Conservation (phyloP, 306 rosid genomes). For the Vicia villosa region DNA sequence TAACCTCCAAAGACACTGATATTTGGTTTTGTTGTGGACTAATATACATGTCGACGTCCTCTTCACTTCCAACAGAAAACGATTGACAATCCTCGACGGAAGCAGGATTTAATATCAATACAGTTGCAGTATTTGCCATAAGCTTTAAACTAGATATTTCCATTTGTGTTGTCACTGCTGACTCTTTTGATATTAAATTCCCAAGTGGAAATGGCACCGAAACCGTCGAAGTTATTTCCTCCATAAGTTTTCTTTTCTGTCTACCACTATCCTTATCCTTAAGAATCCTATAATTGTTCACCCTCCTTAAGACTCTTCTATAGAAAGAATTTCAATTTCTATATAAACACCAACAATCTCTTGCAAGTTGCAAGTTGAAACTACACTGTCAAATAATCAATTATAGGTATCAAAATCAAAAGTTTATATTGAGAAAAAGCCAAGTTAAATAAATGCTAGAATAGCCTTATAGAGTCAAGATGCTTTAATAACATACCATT, state of each 20-base stretch:
- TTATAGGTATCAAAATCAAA: slow-evolving; percentile 30
- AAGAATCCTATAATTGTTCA: slow-evolving; percentile 23
- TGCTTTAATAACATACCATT: slow-evolving; percentile 29
- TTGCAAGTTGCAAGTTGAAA: neutral
- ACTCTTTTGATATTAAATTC: slow-evolving; percentile 54
- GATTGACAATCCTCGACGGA: slow-evolving; percentile 42
- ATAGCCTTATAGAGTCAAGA: neutral
- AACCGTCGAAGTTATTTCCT: slow-evolving; percentile 59
- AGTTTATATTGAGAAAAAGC: slow-evolving; percentile 10
- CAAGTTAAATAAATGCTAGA: neutral
- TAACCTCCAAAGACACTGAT: slow-evolving; percentile 31
- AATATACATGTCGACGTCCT: slow-evolving; percentile 2
- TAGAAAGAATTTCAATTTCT: slow-evolving; percentile 31
- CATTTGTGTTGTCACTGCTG: slow-evolving; percentile 53
- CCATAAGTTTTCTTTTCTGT: slow-evolving; percentile 49
- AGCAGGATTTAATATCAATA: slow-evolving; percentile 48
- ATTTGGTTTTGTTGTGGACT: slow-evolving; percentile 32
- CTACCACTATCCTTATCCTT: slow-evolving; percentile 42
- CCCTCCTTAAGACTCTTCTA: slow-evolving; percentile 29
- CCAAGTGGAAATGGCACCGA: slow-evolving; percentile 63
- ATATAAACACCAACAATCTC: slow-evolving; percentile 1
- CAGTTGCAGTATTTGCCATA: slow-evolving; percentile 54
- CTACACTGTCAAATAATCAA: neutral
- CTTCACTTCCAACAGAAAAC: slow-evolving; percentile 41
- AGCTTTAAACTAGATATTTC: slow-evolving; percentile 63